Base-by-base conservation (phyloP, 2,329 filamentous ascomycete genomes). In the Ampelomyces quisqualis region DNA sequence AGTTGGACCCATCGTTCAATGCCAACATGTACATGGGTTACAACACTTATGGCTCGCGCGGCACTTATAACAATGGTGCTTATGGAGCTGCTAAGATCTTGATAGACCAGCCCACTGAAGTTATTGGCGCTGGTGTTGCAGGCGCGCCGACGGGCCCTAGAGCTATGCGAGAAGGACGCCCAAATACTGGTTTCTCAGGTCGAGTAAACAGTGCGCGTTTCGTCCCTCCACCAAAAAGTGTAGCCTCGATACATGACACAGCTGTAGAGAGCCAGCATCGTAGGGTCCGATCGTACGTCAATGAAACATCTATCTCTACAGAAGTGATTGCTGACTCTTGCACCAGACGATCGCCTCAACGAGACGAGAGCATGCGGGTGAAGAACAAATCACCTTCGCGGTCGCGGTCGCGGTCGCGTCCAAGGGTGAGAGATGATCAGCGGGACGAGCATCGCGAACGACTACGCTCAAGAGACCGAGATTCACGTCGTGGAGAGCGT, bases 111-210 rank as follows among this genome's bases (percentile, higher is more conserved):
- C 41, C 49, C 18, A 10, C 40, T 17, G 62, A 70, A 45, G 67
- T 73, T 5, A 68, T 69, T 36, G 76, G 75, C 4, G 70, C 88
- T 77, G 79, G 78, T 24, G 78, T 82, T 37, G 74, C 73, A 60
- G 79, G 79, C 71, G 93, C 93, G 19, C 93, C 93, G 19, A 95
- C 86, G 39, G 93, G 90, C 7, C 93, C 93, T 33, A 90, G 93
- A 70, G 93, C 93, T 13, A 95, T 97, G 88, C 81, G 91, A 49
- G 86, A 93, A 69, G 89, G 90, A 20, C 75, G 90, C 8, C 86
- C 88, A 36, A 94, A 94, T 67, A 90, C 85, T 42, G 88, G 86
- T 53, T 79, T 87, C 38, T 79, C 83, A 51, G 80, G 86, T 57
- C 69, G 77, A 65, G 84, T 65, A 7, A 61, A 57, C 37, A 65